Conservation (phyloP, 202 grass and related monocot genomes). For the Panicum virgatum region DNA sequence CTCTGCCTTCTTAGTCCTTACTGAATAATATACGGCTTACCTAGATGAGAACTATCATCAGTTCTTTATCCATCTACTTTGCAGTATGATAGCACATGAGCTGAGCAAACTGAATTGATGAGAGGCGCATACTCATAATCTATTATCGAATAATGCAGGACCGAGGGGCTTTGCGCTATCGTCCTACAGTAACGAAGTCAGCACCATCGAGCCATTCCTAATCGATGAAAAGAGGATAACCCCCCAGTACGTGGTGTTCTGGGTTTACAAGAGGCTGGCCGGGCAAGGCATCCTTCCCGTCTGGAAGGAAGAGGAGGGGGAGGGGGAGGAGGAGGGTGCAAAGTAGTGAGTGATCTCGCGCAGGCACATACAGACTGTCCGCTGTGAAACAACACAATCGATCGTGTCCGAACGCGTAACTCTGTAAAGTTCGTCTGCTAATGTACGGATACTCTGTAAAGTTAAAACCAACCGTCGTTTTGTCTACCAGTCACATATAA, state of each 20-base stretch:
- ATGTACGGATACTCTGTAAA: not conserved
- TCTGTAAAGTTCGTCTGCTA: constrained; percentile 30
- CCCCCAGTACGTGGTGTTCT: constrained; percentile 72
- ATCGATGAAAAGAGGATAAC: constrained; percentile 90
- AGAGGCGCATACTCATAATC: not conserved
- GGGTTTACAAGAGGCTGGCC: constrained; percentile 89
- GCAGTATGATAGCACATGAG: not conserved
- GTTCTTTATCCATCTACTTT: not conserved
- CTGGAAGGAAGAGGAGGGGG: constrained; percentile 58
- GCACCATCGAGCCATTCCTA: constrained; percentile 91
- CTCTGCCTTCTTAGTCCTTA: not conserved
- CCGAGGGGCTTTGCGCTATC: constrained; percentile 86
- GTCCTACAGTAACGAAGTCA: constrained; percentile 65
- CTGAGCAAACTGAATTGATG: not conserved
- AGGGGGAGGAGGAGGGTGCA: constrained; percentile 2
- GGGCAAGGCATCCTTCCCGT: constrained; percentile 88
- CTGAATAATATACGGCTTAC: not conserved
- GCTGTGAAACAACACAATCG: constrained; percentile 6
- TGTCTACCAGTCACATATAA: not conserved
- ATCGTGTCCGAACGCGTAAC: constrained; percentile 24
- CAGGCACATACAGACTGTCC: not conserved
- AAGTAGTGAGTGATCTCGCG: constrained; percentile 16
- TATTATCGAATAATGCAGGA: constrained; percentile 43
- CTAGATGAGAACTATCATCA: not conserved
- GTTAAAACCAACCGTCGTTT: not conserved